A percentile compares a stretch with the other conserved stretches of the same genome.
Conservation (phyloP, 768 basidiomycete species). For the Hygrophoropsis aurantiaca region DNA sequence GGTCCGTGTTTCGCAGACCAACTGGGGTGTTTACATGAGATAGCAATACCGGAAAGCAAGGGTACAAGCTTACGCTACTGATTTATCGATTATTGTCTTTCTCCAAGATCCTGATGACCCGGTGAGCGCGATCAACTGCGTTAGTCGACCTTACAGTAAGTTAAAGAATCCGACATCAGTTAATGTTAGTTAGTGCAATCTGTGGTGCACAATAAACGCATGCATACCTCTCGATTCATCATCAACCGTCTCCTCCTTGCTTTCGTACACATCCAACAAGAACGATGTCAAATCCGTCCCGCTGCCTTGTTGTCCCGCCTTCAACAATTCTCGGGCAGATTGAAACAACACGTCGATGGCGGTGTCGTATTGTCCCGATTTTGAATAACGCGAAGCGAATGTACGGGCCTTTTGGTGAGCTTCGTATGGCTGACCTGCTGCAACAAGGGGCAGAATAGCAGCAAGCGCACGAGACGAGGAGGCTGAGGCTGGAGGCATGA, state of each 20-base stretch:
- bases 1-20: constrained; percentile 82
- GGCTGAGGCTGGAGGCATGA: constrained; percentile 23
- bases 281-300: constrained; percentile 84
- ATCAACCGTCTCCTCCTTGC: constrained; percentile 65
- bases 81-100: constrained; percentile 83
- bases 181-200: not conserved
- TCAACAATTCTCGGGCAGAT: constrained; percentile 83
- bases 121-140: constrained; percentile 87
- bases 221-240: constrained; percentile 76
- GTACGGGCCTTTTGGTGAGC: constrained; percentile 97
- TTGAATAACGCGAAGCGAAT: constrained; percentile 84
- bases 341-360: constrained; percentile 95
- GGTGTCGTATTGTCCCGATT: constrained; percentile 76
- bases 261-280: constrained; percentile 82
- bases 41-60: constrained; percentile 6
- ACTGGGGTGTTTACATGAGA: constrained; percentile 39
- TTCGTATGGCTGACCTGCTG: constrained; percentile 75
- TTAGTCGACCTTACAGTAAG: constrained; percentile 71
- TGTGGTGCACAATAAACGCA: too few species aligned
- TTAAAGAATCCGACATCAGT: not conserved
- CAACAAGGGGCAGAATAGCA: constrained; percentile 74
- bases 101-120: constrained; percentile 84
- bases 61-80: constrained; percentile 65
- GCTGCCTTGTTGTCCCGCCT: constrained; percentile 84
- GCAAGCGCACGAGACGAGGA: constrained; percentile 67